Base-by-base conservation (phyloP, 176 grass and related monocot species). In the Pontederia crassipes region DNA sequence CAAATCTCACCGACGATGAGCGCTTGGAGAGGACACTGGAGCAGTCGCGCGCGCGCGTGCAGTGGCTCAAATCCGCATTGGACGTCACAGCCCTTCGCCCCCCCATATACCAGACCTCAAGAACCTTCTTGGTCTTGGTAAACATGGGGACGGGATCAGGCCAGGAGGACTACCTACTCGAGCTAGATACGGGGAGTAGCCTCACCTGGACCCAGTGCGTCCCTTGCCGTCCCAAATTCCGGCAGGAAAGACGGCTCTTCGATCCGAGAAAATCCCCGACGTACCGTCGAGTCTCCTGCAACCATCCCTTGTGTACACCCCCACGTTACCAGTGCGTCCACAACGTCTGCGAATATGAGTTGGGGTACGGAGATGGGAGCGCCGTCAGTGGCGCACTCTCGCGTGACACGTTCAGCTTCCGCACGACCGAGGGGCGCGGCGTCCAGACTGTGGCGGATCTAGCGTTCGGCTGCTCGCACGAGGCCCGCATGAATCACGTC, bases 131-230 rank as follows among this genome's bases (percentile, higher is more conserved):
- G 20, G 20, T 24, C 20, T 24, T 24, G 20, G 20, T 24, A 24
- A 24, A 24, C 20, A 24, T 24, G 20, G 20, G 20, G 20, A 24
- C 20, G 20, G 20, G 20, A 24, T 24, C 20, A 24, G 20, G 20
- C 20, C 20, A 24, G 20, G 20, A 24, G 20, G 20, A 24, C 20
- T 24, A 24, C 20, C 20, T 24, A 24, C 57, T 59, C 18, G 5
- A 10, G 3, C 64, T 76, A 1, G 74, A 76, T 47, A 76, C 74
- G 1, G 74, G 74, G 45, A 68, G 64, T 28, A 68, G 45, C 58
- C 64, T 76, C 18, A 76, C 67, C 8, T 76, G 64, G 64, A 76
- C 64, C 6, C 74, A 76, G 29, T 76, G 74, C 27, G 52, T 76
- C 4, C 74, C 74, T 17, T 76, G 74, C 12, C 28, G 16, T 61